Evolutionary conservation across 2,329 filamentous ascomycete genomes (phyloP).

Genomic region (Cryphonectria carpinicola): DNA sequence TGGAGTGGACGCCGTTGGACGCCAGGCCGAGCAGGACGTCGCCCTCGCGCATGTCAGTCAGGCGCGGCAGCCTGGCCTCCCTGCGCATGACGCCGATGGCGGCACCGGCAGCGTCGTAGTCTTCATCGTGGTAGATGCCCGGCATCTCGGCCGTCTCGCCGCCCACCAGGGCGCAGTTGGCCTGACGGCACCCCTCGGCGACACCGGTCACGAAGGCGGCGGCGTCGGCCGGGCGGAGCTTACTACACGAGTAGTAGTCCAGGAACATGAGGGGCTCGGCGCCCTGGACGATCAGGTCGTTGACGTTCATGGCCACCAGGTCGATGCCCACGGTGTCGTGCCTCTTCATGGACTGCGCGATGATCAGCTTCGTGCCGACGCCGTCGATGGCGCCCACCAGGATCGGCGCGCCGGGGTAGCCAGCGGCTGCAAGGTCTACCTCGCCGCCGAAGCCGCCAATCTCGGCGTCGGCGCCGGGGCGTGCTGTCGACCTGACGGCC

Average conservation of each 20-base stretch:
- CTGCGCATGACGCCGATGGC: conserved; percentile 82
- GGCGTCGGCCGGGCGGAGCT: conserved; percentile 76
- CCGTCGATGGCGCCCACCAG: conserved; percentile 95
- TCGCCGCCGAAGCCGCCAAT: conserved; percentile 96
- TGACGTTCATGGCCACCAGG: conserved; percentile 98
- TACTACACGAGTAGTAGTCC: conserved; percentile 95
- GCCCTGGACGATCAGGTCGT: conserved; percentile 94
- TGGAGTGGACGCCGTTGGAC: conserved; percentile 90
- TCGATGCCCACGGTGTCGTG: conserved; percentile 96
- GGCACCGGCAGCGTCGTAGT: conserved; percentile 91
- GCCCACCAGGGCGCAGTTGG: conserved; percentile 89
- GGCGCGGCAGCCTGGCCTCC: conserved; percentile 74
- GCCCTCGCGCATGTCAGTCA: conserved; percentile 74
- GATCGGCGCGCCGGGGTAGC: conserved; percentile 75
- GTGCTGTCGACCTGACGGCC: conserved; percentile 81
- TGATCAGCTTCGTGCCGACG: conserved; percentile 95
- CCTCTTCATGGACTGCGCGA: conserved; percentile 86
- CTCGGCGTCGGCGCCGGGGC: conserved; percentile 86
- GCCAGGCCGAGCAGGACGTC: conserved; percentile 85
- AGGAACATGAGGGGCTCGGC: conserved; percentile 95
- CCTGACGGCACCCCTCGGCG: conserved; percentile 80
- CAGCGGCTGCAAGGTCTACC: conserved; percentile 75
- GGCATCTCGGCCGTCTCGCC: conserved; percentile 99
- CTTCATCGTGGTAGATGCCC: conserved; percentile 83
- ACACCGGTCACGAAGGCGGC: conserved; percentile 91